Base-by-base conservation (phyloP, 139 green algal species). In the Tetradesmus obliquus region DNA sequence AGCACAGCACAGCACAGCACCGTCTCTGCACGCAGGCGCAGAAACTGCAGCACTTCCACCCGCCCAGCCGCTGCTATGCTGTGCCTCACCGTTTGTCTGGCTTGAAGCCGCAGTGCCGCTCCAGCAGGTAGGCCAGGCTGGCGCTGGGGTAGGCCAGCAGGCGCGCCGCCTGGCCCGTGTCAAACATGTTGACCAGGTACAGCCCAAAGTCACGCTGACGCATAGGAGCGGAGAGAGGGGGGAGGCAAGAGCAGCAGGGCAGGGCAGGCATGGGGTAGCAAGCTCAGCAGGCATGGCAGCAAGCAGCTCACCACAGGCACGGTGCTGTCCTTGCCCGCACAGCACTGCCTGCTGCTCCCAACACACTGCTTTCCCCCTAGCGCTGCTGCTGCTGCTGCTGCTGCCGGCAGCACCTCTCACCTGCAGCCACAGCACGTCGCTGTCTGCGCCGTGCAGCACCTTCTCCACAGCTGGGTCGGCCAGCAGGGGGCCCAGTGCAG, bases 161-260 rank as follows among this genome's bases (percentile, higher is more conserved):
- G 1, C 96, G 87, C 3, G 95, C 90, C 1, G 98, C 98, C 93
- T 98, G 96, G 2, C 97, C 97, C 13, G 98, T 99, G 94, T 99
- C 98, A 90, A 99, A 99, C 82, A 99, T 86, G 95, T 99, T 99
- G 86, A 96, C 95, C 2, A 99, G 24, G 93, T 97, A 99, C 6
- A 99, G 96, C 9, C 97, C 96, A 94, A 98, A 98, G 93, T 99
- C 98, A 13, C 97, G 95, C 94, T 99, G 32, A 45, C 32, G 98
- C 84, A 98, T 91, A 95, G 96, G 45, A 51, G 51, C 3, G 7
- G 79, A 17, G 24, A 13, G 74, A 55, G 17, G 72, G 12, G 17
- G 15, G 12, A 9, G 19, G 72, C 17, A 19, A 22, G 17, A 86
- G 80, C 80, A 87, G 82, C 3, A 84, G 32, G 6, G 76, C n/a